phyloP scores from a whole-genome alignment of 139 green algal species.

The Chlamydomonas sp. region DNA sequence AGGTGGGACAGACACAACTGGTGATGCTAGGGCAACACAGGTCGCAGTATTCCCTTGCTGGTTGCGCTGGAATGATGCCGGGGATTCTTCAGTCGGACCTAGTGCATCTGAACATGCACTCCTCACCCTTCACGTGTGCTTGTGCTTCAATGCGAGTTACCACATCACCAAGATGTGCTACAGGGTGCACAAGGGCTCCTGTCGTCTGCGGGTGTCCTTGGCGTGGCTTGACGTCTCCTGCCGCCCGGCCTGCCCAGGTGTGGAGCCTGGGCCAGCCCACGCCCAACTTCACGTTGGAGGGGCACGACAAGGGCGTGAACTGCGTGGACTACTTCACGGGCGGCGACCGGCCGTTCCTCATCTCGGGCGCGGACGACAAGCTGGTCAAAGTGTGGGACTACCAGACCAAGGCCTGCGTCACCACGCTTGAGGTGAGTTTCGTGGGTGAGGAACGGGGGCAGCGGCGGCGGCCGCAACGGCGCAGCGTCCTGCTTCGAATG shows the following conservation, averaged over 20 bases:
- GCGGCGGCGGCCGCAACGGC: slow-evolving; percentile 48
- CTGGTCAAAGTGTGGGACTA: slow-evolving; percentile 97
- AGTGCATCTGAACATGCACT: too few species aligned
- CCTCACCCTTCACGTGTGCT: too few species aligned
- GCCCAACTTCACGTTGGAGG: slow-evolving; percentile 99
- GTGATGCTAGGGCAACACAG: too few species aligned
- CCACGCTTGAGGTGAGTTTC: slow-evolving; percentile 82
- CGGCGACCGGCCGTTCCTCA: slow-evolving; percentile 96
- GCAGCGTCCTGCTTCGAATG: too few species aligned
- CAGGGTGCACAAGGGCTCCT: too few species aligned
- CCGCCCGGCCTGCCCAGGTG: slow-evolving; percentile 56
- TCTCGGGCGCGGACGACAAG: slow-evolving; percentile 96
- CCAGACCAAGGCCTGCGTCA: slow-evolving; percentile 98
- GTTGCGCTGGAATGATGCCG: too few species aligned
- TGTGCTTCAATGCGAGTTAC: too few species aligned
- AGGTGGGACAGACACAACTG: slow-evolving; percentile 64
- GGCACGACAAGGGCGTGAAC: slow-evolving; percentile 99
- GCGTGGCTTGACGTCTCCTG: too few species aligned
- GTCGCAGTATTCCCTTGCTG: too few species aligned
- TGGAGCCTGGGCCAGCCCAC: slow-evolving; percentile 93
- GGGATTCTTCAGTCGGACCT: too few species aligned
- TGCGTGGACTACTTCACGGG: slow-evolving; percentile 97
- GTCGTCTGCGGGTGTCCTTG: too few species aligned
- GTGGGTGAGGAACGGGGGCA: neutral
- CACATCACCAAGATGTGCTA: too few species aligned